phyloP scores from a whole-genome alignment of 345 rosid species.

The Cochlearia excelsa region DNA sequence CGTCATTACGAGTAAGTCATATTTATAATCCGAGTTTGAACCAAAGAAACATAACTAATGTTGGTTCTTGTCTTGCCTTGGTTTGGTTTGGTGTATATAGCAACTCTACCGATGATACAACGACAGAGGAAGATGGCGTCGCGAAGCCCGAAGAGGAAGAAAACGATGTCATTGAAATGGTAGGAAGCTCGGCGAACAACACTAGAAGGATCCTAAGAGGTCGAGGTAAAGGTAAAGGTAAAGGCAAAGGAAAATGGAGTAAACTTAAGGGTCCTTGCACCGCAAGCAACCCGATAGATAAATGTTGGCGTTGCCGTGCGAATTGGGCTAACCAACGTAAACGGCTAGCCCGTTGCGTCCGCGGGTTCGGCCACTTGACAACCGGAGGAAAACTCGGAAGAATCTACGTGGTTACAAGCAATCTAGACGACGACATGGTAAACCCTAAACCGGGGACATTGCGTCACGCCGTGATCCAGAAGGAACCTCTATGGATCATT shows the following conservation, averaged over 20 bases:
- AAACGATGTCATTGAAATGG: conserved; percentile 43
- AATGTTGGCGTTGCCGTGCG: conserved; percentile 75
- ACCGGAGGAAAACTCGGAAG: conserved; percentile 61
- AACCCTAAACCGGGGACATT: conserved; percentile 68
- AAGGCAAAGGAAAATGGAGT: conserved; percentile 33
- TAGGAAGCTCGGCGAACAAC: conserved; percentile 45
- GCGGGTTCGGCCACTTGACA: conserved; percentile 63
- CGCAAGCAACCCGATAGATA: conserved; percentile 80
- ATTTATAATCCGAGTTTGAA: conserved; percentile 1
- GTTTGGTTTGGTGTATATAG: conserved; percentile 21
- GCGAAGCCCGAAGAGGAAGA: conserved; percentile 14
- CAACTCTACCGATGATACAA: conserved; percentile 35
- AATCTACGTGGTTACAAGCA: conserved; percentile 57
- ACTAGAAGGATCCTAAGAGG: conserved; percentile 47
- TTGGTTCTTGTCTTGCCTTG: background rate
- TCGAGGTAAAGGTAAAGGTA: conserved; percentile 31
- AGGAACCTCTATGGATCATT: conserved; percentile 59
- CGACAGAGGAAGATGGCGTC: background rate
- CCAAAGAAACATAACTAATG: conserved; percentile 8
- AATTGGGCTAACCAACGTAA: conserved; percentile 59
- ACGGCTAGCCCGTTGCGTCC: conserved; percentile 53
- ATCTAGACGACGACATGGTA: conserved; percentile 46
- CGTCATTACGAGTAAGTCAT: conserved; percentile 44
- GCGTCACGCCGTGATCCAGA: conserved; percentile 58
- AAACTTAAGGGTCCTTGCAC: conserved; percentile 47